These are phyloP conservation scores for Ilyonectria mors-panacis DNA, from an alignment of 2,329 filamentous ascomycete species.

Conservation along the genomic window DNA sequence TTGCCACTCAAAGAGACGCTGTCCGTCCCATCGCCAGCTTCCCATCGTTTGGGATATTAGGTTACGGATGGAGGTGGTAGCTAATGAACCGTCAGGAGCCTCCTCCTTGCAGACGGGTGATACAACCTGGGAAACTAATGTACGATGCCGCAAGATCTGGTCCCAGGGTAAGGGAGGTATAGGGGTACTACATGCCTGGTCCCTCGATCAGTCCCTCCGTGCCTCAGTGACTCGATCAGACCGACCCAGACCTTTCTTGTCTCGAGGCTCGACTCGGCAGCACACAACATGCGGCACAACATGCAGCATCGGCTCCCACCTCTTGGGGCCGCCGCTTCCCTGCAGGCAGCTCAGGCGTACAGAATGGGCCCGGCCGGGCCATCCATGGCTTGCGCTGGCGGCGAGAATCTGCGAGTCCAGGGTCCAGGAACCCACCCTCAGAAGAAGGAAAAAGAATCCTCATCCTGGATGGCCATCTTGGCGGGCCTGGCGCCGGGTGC, in stretches of 20 bases:
- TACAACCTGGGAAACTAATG: conserved; percentile 41
- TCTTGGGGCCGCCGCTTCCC: conserved; percentile 27
- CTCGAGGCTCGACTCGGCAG: conserved; percentile 22
- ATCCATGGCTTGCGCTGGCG: conserved; percentile 32
- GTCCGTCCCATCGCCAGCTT: conserved; percentile 20
- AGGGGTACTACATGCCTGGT: conserved; percentile 34
- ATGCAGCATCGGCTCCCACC: conserved; percentile 46
- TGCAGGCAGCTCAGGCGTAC: conserved; percentile 27
- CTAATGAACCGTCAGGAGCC: conserved; percentile 12
- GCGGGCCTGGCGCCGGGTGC: conserved; percentile 17
- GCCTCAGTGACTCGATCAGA: conserved; percentile 28
- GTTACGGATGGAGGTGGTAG: conserved; percentile 1
- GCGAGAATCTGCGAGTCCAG: conserved; percentile 31
- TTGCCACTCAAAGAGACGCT: not conserved
- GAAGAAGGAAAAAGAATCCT: conserved; percentile 4
- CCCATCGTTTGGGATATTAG: not conserved
- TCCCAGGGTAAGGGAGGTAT: conserved; percentile 41
- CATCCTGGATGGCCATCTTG: conserved; percentile 19
- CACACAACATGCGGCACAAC: conserved; percentile 40
- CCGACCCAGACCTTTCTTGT: conserved; percentile 27
- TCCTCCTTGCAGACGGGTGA: conserved; percentile 33
- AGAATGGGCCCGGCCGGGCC: conserved; percentile 24
- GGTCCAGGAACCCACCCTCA: conserved; percentile 28
- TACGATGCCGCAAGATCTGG: conserved; percentile 49
- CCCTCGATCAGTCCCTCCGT: conserved; percentile 29